Base-by-base conservation (phyloP, 805 yeast species). In the Debaryomyces hansenii region DNA sequence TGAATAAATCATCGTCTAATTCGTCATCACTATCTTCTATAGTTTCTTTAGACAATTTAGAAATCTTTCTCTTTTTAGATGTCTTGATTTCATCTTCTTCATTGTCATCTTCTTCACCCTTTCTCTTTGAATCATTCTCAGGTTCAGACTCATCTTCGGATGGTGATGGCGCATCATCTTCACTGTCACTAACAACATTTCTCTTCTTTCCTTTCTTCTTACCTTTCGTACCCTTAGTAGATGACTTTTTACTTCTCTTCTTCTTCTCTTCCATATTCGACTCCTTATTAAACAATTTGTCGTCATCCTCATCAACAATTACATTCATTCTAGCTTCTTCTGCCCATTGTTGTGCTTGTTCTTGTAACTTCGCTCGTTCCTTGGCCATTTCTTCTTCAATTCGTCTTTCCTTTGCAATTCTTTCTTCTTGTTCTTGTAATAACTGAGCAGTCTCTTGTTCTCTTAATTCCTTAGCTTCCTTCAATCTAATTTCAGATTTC, bases 391-490 rank as follows among this genome's bases (percentile, higher is more conserved):
- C 74, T 49, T 73, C 78, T 49, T 77, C 79, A 52, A 62, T 71
- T 41, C 70, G 72, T 52, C 72, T 78, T 49, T 70, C 76, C 36
- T 65, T 72, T 40, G 75, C 78, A 21, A 56, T 41, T 50, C 68
- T 65, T 47, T 69, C 71, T 51, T 72, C 75, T 48, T 72, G 77
- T 40, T 59, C 64, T 44, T 60, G 60, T 42, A 64, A 49, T 46
- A 63, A 66, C 45, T 56, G 63, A 1, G 59, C 67, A 41, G 66
- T 75, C 57, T 82, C 88, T 52, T 79, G 84, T 47, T 82, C 85
- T 53, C 85, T 75, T 37, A 76, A 54, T 59, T 78, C 81, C 64
- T 82, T 79, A 18, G 97, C 97, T 51, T 83, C 90, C 40, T 77
- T 84, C 47, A 92, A 73, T 67, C 82, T 87, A 34, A 72, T 72